Percentiles rank a stretch among this genome's conserved stretches.
Conservation (phyloP, 805 yeast species). For the Saccharomycopsis fodiens region DNA sequence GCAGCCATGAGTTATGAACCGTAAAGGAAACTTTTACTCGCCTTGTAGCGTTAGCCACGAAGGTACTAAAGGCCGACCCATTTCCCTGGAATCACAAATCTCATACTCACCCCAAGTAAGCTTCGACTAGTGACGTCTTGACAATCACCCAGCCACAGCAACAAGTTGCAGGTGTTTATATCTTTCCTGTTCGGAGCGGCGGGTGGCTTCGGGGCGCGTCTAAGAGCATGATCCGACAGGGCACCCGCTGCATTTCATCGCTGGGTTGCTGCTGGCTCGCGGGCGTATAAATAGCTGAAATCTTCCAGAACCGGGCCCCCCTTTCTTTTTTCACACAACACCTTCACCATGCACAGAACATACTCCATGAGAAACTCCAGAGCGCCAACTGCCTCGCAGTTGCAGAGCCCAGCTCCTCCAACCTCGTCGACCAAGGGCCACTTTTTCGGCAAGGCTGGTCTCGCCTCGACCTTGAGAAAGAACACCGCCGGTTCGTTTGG, state of each 20-base stretch:
- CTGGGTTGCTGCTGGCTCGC: not conserved
- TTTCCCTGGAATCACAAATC: no score
- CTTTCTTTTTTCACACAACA: not conserved
- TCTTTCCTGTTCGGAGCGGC: not conserved
- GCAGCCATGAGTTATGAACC: no score
- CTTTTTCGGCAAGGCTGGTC: constrained; percentile 79
- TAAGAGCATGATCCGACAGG: not conserved
- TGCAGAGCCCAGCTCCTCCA: constrained; percentile 93
- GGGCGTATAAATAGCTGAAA: not conserved
- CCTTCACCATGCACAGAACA: constrained; percentile 81
- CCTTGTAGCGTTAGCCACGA: no score
- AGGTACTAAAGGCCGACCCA: no score
- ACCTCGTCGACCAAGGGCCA: constrained; percentile 78
- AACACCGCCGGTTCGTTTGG: constrained; percentile 73
- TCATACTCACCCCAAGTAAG: no score
- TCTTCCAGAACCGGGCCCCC: not conserved
- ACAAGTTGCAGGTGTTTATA: not conserved
- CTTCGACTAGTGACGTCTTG: no score
- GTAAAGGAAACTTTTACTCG: no score
- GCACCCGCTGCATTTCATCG: not conserved
- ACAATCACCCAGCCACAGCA: not conserved
- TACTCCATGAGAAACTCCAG: constrained; percentile 91
- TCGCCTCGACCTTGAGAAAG: constrained; percentile 53
- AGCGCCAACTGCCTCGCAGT: constrained; percentile 96
- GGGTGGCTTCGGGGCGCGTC: not conserved